Evolutionary conservation across 768 basidiomycete genomes (phyloP), one percentile per base, ranked within the genome.

Genomic region (Lentinula boryana): DNA sequence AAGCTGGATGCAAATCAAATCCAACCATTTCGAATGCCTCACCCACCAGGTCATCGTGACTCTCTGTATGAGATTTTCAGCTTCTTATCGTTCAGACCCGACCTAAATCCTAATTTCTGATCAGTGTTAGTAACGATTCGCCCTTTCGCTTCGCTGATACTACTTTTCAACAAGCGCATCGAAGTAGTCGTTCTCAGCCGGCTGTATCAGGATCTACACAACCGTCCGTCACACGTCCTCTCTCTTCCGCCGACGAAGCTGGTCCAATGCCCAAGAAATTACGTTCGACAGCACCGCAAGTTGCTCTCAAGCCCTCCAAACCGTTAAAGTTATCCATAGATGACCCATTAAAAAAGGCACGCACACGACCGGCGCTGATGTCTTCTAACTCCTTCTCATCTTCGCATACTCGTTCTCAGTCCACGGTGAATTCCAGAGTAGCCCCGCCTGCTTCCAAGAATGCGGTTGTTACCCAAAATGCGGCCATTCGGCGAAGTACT

Each of bases 341-440:
- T 76, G 86, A 88, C 74, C 83, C 85, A 73, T 78, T 81, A 81
- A 90, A 89, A 88, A 91, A 92, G 89, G 90, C 86, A 89, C 85
- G 88, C 86, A 85, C 84, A 81, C 88, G 86, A 85, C 18, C 41
- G 38, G 56, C 40, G 44, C 56, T 57, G 21, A 57, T 31, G 16
- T 57, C 44, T 23, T 50, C 57, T 33, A 58, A 46, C 44, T 32
- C 43, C 43, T 58, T 58, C 57, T 58, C 46, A 49, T 58, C 57
- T 48, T 48, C 35, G 86, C 38, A 49, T 52, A 49, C 56, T 46
- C 16, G 31, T 56, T 49, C 43, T 75, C 87, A 89, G 87, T 80
- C 84, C 71, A 78, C 82, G 72, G 80, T 82, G 74, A 80, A 86
- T 74, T 58, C 57, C 1, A 84, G 83, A 78, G 77, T 78, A 67